These are phyloP conservation scores for Kazachstania kunashirensis DNA, from an alignment of 805 yeast genomes.

Conservation along the genomic window DNA sequence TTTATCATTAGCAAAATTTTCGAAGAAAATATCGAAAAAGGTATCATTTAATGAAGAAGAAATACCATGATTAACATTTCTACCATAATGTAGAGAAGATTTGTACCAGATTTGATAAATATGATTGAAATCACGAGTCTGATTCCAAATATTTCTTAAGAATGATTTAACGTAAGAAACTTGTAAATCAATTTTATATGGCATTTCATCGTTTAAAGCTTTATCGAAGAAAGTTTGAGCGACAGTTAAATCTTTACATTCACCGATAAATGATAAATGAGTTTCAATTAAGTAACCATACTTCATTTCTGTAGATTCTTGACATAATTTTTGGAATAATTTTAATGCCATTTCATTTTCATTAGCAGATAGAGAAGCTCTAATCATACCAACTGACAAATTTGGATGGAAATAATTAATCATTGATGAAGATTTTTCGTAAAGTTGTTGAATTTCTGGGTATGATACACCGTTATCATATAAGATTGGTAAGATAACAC, in stretches of 20 bases:
- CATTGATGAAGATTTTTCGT: conserved; percentile 34
- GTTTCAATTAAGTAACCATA: conserved; percentile 56
- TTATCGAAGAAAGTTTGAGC: conserved; percentile 68
- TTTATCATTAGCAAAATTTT: conserved; percentile 39
- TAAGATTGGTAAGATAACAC: conserved; percentile 58
- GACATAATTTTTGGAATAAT: conserved; percentile 51
- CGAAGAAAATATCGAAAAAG: conserved; percentile 60
- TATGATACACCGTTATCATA: conserved; percentile 52
- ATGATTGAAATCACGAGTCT: conserved; percentile 47
- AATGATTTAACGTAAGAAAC: conserved; percentile 63
- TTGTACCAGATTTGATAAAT: conserved; percentile 55
- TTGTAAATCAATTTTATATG: conserved; percentile 61
- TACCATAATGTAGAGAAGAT: conserved; percentile 49
- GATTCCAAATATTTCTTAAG: conserved; percentile 48
- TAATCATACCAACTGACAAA: conserved; percentile 61
- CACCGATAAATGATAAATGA: conserved; percentile 70
- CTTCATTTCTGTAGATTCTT: conserved; percentile 37
- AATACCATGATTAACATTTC: conserved; percentile 53
- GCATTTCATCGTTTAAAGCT: conserved; percentile 60
- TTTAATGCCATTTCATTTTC: conserved; percentile 58
- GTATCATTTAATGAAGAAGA: conserved; percentile 63
- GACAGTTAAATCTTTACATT: conserved; percentile 59
- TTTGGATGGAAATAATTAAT: conserved; percentile 33
- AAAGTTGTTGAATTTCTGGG: conserved; percentile 51
- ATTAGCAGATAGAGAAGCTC: conserved; percentile 57